Conservation (phyloP, 257 asterid genomes). For the Avicennia marina region DNA sequence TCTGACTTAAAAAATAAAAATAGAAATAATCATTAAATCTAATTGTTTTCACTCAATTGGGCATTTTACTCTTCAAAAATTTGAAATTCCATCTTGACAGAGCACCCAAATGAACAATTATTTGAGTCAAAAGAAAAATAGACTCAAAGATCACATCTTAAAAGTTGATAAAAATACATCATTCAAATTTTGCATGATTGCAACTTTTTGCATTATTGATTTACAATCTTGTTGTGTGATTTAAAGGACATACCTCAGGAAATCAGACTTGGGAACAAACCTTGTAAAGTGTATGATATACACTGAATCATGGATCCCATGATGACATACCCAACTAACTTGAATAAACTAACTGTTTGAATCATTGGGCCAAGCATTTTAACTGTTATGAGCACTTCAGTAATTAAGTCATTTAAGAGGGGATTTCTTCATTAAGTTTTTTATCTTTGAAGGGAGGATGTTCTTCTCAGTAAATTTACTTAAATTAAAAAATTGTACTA, state of each 20-base stretch:
- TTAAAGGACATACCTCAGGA: background rate
- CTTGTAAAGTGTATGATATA: background rate
- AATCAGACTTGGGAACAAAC: background rate
- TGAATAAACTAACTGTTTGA: background rate
- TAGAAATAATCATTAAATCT: background rate
- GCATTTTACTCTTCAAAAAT: background rate
- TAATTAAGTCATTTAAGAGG: background rate
- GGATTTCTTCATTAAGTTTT: no score
- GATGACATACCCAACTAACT: background rate
- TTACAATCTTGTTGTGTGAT: background rate
- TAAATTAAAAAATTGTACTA: background rate
- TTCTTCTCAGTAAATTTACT: constrained; percentile 3
- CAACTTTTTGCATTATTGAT: background rate
- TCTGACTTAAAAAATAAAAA: background rate
- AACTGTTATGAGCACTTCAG: background rate
- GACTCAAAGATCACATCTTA: background rate
- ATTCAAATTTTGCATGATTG: no score
- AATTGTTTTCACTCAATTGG: background rate
- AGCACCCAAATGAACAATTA: background rate
- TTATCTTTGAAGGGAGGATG: background rate
- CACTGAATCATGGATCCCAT: background rate
- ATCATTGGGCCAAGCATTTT: background rate
- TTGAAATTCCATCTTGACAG: background rate
- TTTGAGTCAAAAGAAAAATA: background rate
- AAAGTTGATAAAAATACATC: background rate